Base-by-base conservation (phyloP, 1,284 basidiomycete species). In the Gomphus sp. region DNA sequence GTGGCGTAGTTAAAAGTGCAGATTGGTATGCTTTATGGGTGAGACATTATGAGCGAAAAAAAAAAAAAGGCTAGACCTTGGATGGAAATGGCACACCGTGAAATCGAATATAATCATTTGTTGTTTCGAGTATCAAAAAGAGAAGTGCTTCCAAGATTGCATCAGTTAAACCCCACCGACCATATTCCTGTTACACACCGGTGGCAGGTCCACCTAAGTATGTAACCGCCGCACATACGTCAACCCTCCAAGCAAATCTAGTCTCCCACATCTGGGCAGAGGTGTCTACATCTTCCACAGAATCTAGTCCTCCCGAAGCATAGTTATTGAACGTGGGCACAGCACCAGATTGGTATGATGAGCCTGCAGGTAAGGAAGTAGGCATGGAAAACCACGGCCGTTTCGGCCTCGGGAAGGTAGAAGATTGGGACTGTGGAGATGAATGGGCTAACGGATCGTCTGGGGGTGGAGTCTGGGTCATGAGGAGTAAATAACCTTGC, bases 101-200 rank as follows among this genome's bases (percentile, higher is more conserved):
- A 70, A 90, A 91, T 58, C 89, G 82, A 62, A 91, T 83, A 65
- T 84, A 89, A 71, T 91, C 88, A 64, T 89, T 90, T 64, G 83
- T 80, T 9, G 85, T 91, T 70, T 92, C 89, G 22, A 85, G 63
- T n/a, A 91, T 80, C 8, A 92, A 78, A 47, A 91, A 72, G 0
- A 77, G 37, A 33, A 91, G 70, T 2, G 88, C 89, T 91, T 3
- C 31, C 22, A 41, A 52, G 22, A 47, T n/a, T 60, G 28, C 61
- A 59, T 62, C 56, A 37, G 60, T 37, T 41, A 48, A 16, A 14
- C 39, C 25, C 37, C 43, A 36, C 22, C 31, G n/a, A 33, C 36
- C 25, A 37, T 36, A 45, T 39, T 7, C n/a, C 22, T 33, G 34
- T 37, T 28, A 71, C 81, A 56, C 66, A 89, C 89, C 89, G 60